These are phyloP conservation scores for Emmonsia crescens DNA, from an alignment of 2,329 filamentous ascomycete genomes.

Conservation along the genomic window DNA sequence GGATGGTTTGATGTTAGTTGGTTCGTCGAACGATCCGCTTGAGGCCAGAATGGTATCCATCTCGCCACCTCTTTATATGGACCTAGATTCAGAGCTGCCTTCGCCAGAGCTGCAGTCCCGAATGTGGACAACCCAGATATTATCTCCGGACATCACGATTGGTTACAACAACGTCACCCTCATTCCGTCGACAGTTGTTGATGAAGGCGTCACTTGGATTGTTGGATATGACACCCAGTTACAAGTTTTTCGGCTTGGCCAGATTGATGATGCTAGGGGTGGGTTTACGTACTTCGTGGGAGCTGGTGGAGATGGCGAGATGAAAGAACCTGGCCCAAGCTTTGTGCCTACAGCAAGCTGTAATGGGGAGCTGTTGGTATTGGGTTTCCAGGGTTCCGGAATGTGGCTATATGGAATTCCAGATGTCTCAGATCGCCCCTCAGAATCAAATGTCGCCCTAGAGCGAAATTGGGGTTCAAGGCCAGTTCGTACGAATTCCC, in stretches of 20 bases:
- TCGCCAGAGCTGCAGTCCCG: slow-evolving; percentile 54
- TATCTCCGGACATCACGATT: slow-evolving; percentile 70
- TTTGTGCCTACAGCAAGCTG: slow-evolving; percentile 60
- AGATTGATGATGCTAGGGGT: slow-evolving; percentile 62
- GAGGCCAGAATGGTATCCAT: slow-evolving; percentile 63
- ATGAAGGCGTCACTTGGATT: slow-evolving; percentile 58
- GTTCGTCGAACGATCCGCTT: slow-evolving; percentile 56
- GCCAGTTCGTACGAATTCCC: slow-evolving; percentile 16
- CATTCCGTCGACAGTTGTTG: slow-evolving; percentile 38
- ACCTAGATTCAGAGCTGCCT: slow-evolving; percentile 39
- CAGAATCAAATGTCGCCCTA: slow-evolving; percentile 12
- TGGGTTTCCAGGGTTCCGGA: slow-evolving; percentile 61
- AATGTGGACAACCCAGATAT: slow-evolving; percentile 75
- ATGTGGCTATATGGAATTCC: slow-evolving; percentile 74
- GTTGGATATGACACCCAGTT: slow-evolving; percentile 69
- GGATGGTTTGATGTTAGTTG: slow-evolving; percentile 67
- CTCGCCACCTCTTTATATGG: slow-evolving; percentile 68
- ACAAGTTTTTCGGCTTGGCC: slow-evolving; percentile 66
- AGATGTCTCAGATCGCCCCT: slow-evolving; percentile 36
- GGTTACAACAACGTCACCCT: slow-evolving; percentile 69
- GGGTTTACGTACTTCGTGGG: slow-evolving; percentile 72
- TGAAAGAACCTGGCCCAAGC: slow-evolving; percentile 53
- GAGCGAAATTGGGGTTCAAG: slow-evolving; percentile 11
- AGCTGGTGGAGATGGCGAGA: slow-evolving; percentile 38
- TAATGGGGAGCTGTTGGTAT: slow-evolving; percentile 59